Evolutionary conservation across 2,329 filamentous ascomycete genomes (phyloP).

Genomic region (Fusarium sp.): DNA sequence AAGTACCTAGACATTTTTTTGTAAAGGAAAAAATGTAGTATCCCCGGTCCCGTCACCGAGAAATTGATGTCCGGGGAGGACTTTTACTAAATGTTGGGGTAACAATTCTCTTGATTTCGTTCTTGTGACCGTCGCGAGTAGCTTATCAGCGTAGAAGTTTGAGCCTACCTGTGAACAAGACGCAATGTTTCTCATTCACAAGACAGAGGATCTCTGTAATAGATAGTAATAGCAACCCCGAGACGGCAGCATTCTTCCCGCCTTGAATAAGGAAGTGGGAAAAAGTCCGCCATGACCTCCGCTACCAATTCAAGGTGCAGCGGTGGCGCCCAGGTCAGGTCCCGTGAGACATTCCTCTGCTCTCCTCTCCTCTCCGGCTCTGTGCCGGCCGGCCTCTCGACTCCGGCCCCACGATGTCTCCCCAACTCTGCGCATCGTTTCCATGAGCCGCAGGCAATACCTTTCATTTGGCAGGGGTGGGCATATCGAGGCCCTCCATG

Average conservation of each 20-base stretch:
- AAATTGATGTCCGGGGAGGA: conserved; percentile 24
- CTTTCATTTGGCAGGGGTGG: conserved; percentile 17
- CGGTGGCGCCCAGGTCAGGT: conserved; percentile 36
- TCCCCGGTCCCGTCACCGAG: conserved; percentile 6
- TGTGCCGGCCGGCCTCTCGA: conserved; percentile 43
- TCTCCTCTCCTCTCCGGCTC: conserved; percentile 36
- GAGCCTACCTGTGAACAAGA: not conserved
- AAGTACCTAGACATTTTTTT: conserved; percentile 1
- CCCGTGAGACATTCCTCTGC: conserved; percentile 36
- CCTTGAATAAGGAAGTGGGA: not conserved
- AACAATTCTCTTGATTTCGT: not conserved
- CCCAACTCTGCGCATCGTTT: conserved; percentile 14
- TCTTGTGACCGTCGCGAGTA: not conserved
- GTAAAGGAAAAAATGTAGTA: not conserved
- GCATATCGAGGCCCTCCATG: conserved; percentile 34
- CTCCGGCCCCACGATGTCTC: conserved; percentile 45
- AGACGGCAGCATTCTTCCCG: not conserved
- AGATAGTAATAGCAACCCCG: not conserved
- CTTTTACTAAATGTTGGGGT: conserved; percentile 18
- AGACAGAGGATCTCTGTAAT: not conserved
- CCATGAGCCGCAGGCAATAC: conserved; percentile 38
- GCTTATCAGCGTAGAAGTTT: not conserved
- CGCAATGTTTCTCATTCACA: not conserved
- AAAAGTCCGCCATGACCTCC: not conserved
- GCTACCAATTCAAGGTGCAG: not conserved